Conservation (phyloP, 2,329 filamentous ascomycete species). For the Didymosphaeria variabile region DNA sequence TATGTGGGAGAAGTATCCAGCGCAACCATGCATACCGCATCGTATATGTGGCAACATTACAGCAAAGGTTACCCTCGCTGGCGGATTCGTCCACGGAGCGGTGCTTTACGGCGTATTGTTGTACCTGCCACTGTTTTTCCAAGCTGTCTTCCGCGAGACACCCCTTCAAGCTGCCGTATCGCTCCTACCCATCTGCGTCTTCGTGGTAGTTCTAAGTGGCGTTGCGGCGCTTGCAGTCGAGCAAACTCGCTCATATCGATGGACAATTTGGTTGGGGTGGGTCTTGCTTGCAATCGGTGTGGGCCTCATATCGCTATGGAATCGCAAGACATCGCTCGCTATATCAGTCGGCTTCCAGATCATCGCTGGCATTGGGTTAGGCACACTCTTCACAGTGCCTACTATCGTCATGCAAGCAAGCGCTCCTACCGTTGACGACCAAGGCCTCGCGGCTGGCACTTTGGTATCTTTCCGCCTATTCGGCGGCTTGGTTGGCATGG, state of each 20-base stretch:
- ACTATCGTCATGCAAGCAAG: conserved; percentile 50
- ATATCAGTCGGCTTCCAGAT: conserved; percentile 17
- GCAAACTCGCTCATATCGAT: conserved; percentile 65
- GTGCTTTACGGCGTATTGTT: conserved; percentile 40
- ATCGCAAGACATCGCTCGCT: not conserved
- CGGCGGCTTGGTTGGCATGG: conserved; percentile 50
- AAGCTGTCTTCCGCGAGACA: conserved; percentile 29
- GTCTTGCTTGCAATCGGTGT: conserved; percentile 62
- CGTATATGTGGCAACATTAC: conserved; percentile 58
- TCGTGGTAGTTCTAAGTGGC: conserved; percentile 53
- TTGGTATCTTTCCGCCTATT: conserved; percentile 49
- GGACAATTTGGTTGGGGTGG: conserved; percentile 58
- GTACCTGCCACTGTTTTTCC: conserved; percentile 5
- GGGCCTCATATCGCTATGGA: conserved; percentile 59
- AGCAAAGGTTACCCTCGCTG: conserved; percentile 58
- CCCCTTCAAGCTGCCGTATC: conserved; percentile 44
- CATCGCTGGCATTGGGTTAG: conserved; percentile 22
- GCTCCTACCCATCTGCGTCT: conserved; percentile 20
- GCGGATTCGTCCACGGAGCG: conserved; percentile 65
- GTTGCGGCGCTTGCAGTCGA: conserved; percentile 13
- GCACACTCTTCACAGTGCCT: conserved; percentile 16
- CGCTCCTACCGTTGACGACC: conserved; percentile 41
- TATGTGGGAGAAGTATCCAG: conserved; percentile 61
- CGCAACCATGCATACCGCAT: conserved; percentile 59
- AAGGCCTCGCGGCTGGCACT: conserved; percentile 46